phyloP scores from a whole-genome alignment of 345 rosid genomes.

The Mercurialis annua region DNA sequence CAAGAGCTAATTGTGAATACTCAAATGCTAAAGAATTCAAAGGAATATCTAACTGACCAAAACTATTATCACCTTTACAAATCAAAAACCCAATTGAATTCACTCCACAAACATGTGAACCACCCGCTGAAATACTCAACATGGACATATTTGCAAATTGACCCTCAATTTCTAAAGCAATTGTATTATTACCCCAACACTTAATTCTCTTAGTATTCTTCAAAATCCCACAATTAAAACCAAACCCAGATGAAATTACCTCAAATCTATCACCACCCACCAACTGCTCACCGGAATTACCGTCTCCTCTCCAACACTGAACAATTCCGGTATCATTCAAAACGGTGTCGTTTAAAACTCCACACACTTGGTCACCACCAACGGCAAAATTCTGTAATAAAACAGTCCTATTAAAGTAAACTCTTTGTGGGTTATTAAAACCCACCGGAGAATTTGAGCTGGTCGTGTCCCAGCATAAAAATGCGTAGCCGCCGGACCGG shows the following conservation, averaged over 20 bases:
- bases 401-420: constrained; percentile 44
- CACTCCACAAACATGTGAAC: constrained; percentile 71
- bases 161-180: constrained; percentile 36
- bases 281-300: background rate
- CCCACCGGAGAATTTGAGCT: background rate
- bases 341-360: constrained; percentile 35
- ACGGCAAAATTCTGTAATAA: constrained; percentile 42
- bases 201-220: constrained; percentile 18
- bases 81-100: constrained; percentile 47
- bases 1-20: constrained; percentile 56
- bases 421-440: constrained; percentile 32
- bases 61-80: constrained; percentile 52
- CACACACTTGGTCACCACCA: constrained; percentile 68
- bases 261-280: constrained; percentile 23
- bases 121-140: constrained; percentile 56
- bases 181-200: constrained; percentile 58
- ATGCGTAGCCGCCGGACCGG: constrained; percentile 52
- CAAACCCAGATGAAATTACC: constrained; percentile 62
- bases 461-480: constrained; percentile 60
- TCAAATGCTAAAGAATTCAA: constrained; percentile 20
- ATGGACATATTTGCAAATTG: constrained; percentile 47
- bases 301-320: constrained; percentile 55
- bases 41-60: constrained; percentile 60
- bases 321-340: constrained; percentile 21
- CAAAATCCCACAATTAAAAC: constrained; percentile 69